A percentile compares a stretch with the other conserved stretches of the same genome.
phyloP scores from a whole-genome alignment of 2,329 filamentous ascomycete genomes.

The Westerdykella sp. region DNA sequence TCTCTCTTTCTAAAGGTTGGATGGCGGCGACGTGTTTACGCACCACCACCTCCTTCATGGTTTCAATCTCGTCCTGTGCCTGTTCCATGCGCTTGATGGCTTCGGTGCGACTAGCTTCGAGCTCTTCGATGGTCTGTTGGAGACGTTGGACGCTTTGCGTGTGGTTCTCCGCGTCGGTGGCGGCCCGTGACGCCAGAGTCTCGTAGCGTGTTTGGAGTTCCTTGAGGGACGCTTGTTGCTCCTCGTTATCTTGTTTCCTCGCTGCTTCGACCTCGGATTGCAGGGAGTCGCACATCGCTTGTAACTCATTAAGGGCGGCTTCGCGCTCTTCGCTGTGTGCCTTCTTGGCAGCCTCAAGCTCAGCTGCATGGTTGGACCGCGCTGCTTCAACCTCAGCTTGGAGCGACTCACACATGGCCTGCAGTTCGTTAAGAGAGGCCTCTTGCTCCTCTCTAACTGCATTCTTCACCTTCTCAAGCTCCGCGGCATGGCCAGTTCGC shows the following conservation, averaged over 20 bases:
- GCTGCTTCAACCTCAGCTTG: neutral
- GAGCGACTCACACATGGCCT: neutral
- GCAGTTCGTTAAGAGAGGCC: neutral
- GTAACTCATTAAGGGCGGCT: neutral
- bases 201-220: conserved; percentile 17
- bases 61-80: conserved; percentile 31
- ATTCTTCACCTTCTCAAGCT: conserved; percentile 9
- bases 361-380: neutral
- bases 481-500: conserved; percentile 14
- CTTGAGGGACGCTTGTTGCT: conserved; percentile 12
- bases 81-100: conserved; percentile 15
- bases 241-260: conserved; percentile 9
- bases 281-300: neutral
- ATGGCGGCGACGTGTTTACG: conserved; percentile 31
- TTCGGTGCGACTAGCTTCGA: conserved; percentile 17
- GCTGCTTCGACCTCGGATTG: conserved; percentile 7
- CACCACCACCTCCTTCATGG: conserved; percentile 33
- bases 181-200: conserved; percentile 8
- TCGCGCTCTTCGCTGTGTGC: neutral
- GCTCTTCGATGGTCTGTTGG: conserved; percentile 7
- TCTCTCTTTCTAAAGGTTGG: conserved; percentile 31
- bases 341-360: conserved; percentile 1
- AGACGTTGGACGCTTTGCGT: conserved; percentile 8
- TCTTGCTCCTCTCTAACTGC: conserved; percentile 3
- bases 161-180: conserved; percentile 7